Percentiles rank a stretch among this genome's conserved stretches.
phyloP scores from a whole-genome alignment of 495 filamentous ascomycete genomes.

The Hypoxylon fuscum region DNA sequence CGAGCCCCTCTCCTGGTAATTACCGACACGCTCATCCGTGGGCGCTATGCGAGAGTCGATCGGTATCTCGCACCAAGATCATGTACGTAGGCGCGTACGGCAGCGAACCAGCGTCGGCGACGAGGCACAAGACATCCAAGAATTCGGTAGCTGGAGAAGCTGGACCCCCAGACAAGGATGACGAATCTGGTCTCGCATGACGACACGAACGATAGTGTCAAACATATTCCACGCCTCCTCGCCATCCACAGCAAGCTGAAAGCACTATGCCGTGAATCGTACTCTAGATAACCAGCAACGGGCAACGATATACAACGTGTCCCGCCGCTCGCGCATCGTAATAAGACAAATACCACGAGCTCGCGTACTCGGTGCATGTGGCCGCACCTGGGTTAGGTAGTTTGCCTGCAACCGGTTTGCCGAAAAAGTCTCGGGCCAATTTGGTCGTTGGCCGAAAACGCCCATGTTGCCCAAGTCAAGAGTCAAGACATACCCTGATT shows the following conservation, averaged over 20 bases:
- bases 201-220: slow-evolving; percentile 19
- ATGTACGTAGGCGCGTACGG: slow-evolving; percentile 5
- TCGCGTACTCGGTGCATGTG: slow-evolving; percentile 23
- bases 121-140: slow-evolving; percentile 17
- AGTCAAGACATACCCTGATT: slow-evolving; percentile 33
- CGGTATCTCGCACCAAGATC: slow-evolving; percentile 15
- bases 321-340: slow-evolving; percentile 7
- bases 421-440: slow-evolving; percentile 39
- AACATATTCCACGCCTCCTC: slow-evolving; percentile 13
- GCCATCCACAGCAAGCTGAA: slow-evolving; percentile 7
- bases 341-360: slow-evolving; percentile 41
- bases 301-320: slow-evolving; percentile 26
- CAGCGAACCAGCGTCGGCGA: slow-evolving; percentile 12
- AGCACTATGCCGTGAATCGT: no score
- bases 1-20: background rate
- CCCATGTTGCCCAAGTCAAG: slow-evolving; percentile 18
- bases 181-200: slow-evolving; percentile 34
- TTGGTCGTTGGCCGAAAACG: slow-evolving; percentile 19
- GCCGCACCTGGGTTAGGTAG: slow-evolving; percentile 25
- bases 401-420: slow-evolving; percentile 33
- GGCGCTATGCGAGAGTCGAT: slow-evolving; percentile 2
- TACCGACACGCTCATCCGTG: background rate
- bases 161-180: slow-evolving; percentile 4
- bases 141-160: slow-evolving; percentile 16
- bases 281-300: no score